Evolutionary conservation across 345 rosid genomes (phyloP), one percentile per base, ranked within the genome.

Genomic region (Eucalyptus albens): DNA sequence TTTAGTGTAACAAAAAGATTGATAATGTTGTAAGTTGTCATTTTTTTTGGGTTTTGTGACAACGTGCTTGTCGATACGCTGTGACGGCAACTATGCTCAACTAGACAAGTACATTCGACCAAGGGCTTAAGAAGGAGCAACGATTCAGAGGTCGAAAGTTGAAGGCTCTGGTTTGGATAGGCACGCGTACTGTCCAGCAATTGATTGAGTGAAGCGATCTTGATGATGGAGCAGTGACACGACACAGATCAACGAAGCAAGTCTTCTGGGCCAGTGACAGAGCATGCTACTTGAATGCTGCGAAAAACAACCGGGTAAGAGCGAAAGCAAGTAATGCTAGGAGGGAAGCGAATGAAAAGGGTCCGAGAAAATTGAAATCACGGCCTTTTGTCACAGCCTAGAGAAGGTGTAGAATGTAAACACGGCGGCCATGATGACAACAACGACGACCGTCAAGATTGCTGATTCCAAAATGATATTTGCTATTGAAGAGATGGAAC

Each of bases 311-410:
- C 29, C 6, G 29, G 29, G 5, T 24, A 56, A 56, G 62, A 56
- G 62, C 6, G 29, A 56, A 56, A 56, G 27, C 62, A 56, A 56
- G 62, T 56, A 56, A 56, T 24, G 62, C 12, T 22, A 56, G 29
- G 62, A 56, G 62, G 13, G 95, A 91, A 60, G 95, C 95, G 26
- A 92, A 93, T 90, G 93, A 86, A 88, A 96, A 96, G 47, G 96
- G 97, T 21, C 93, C 98, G 11, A 96, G 96, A 53, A 95, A 96
- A 87, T 88, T 92, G 91, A 96, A 96, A 88, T 96, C 98, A 44
- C 93, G 90, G 80, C 97, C 95, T 92, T 93, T 94, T 88, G 88
- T 94, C 6, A 93, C 94, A 2, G 96, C 97, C 99, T 95, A 95
- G 92, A 53, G 59, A 94, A 94, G 27, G 95, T 96, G 92, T 94